phyloP scores from a whole-genome alignment of 495 filamentous ascomycete genomes.

The Trichocladium antarcticum region DNA sequence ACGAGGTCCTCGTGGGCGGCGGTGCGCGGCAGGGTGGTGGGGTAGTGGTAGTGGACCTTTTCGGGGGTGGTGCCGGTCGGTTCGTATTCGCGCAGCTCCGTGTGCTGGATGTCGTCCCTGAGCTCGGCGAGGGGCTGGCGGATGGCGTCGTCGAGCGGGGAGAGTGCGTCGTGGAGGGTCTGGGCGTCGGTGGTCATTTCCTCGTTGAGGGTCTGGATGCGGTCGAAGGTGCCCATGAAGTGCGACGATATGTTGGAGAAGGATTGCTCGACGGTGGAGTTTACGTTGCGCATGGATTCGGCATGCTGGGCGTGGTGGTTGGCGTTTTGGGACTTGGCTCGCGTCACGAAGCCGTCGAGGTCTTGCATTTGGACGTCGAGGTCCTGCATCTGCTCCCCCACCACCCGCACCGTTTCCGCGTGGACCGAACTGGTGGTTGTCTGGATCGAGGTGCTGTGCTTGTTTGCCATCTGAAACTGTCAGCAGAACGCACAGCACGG shows the following conservation, averaged over 20 bases:
- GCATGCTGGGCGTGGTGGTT: slow-evolving; percentile 57
- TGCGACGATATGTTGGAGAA: slow-evolving; percentile 57
- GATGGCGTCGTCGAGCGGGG: slow-evolving; percentile 47
- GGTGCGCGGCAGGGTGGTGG: slow-evolving; percentile 64
- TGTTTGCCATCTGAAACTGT: slow-evolving; percentile 52
- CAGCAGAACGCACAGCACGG: slow-evolving; percentile 14
- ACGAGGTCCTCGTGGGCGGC: slow-evolving; percentile 57
- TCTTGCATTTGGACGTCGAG: slow-evolving; percentile 78
- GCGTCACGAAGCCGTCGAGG: slow-evolving; percentile 80
- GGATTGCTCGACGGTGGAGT: slow-evolving; percentile 53
- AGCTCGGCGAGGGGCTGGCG: slow-evolving; percentile 60
- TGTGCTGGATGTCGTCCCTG: slow-evolving; percentile 48
- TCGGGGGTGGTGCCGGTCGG: slow-evolving; percentile 79
- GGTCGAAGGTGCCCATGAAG: slow-evolving; percentile 48
- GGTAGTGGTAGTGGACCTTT: slow-evolving; percentile 65
- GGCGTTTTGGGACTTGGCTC: slow-evolving; percentile 72
- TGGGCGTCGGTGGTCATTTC: slow-evolving; percentile 48
- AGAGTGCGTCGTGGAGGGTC: slow-evolving; percentile 44
- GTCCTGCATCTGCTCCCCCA: slow-evolving; percentile 76
- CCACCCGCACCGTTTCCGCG: slow-evolving; percentile 80
- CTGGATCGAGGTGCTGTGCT: slow-evolving; percentile 69
- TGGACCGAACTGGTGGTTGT: slow-evolving; percentile 76
- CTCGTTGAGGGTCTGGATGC: slow-evolving; percentile 50
- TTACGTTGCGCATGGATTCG: slow-evolving; percentile 48
- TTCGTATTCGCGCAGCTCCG: slow-evolving; percentile 61